A percentile compares a stretch with the other conserved stretches of the same genome.
These are phyloP conservation scores for Ochetophila trinervis DNA, from an alignment of 306 rosid species.

Conservation along the genomic window DNA sequence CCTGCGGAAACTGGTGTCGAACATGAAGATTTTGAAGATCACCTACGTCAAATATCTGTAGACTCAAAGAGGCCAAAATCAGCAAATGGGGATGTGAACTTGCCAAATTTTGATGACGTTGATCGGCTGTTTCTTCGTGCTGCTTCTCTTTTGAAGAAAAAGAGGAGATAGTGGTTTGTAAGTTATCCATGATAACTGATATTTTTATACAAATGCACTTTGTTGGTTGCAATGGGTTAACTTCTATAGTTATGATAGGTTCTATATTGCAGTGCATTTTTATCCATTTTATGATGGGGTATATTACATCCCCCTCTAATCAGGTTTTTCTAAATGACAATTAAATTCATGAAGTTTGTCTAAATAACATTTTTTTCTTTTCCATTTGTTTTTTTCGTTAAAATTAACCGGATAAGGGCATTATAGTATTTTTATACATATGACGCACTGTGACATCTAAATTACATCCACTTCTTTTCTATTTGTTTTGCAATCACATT, in stretches of 20 bases:
- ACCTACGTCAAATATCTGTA: slow-evolving; percentile 56
- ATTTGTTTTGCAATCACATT: no score
- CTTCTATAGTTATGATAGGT: not conserved
- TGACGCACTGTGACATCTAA: no score
- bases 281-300: not conserved
- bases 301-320: no score
- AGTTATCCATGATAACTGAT: not conserved
- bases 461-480: no score
- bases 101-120: slow-evolving; percentile 66
- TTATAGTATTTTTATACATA: no score
- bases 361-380: no score
- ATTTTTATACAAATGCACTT: not conserved
- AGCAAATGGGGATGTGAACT: slow-evolving; percentile 31
- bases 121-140: slow-evolving; percentile 71
- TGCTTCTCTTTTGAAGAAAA: slow-evolving; percentile 66
- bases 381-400: no score
- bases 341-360: no score
- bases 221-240: not conserved
- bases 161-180: slow-evolving; percentile 35
- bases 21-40: slow-evolving; percentile 64
- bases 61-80: slow-evolving; percentile 39
- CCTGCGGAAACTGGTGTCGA: slow-evolving; percentile 41
- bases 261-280: not conserved
- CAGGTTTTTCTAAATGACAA: no score
- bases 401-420: no score